These are phyloP conservation scores for Ceratocystis colombiana DNA, from an alignment of 2,329 filamentous ascomycete species.

Conservation along the genomic window DNA sequence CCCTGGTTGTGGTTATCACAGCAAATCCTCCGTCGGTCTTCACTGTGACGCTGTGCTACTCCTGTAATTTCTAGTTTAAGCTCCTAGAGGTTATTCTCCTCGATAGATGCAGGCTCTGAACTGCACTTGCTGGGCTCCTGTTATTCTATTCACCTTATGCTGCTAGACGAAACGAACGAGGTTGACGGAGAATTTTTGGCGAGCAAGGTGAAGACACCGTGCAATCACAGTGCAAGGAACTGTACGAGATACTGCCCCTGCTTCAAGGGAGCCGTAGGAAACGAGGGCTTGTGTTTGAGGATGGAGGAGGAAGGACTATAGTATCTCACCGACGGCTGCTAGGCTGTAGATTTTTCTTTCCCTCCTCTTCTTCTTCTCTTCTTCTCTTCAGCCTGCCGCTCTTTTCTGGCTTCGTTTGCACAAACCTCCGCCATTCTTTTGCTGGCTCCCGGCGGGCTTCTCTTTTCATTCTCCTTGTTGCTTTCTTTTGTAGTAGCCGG, in stretches of 20 bases:
- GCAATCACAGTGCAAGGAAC: background rate
- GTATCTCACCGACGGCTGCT: background rate
- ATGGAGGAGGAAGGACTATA: slow-evolving; percentile 2
- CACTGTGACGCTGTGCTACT: background rate
- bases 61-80: slow-evolving; percentile 1
- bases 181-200: background rate
- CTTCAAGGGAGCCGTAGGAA: background rate
- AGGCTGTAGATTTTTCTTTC: background rate
- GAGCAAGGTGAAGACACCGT: background rate
- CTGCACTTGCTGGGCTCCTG: background rate
- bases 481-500: slow-evolving; percentile 22
- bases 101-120: background rate
- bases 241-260: background rate
- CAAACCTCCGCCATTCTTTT: slow-evolving; percentile 12
- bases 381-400: slow-evolving; percentile 9
- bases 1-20: background rate
- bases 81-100: background rate
- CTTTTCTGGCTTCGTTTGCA: slow-evolving; percentile 8
- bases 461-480: slow-evolving; percentile 7
- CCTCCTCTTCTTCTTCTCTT: slow-evolving; percentile 13
- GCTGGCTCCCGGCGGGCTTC: slow-evolving; percentile 23
- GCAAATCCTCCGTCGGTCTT: background rate
- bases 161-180: slow-evolving; percentile 2
- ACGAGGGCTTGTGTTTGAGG: slow-evolving; percentile 8
- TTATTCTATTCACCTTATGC: background rate